Evolutionary conservation across 1,284 basidiomycete genomes (phyloP), one percentile per base, ranked within the genome.

Genomic region (Earliella scabrosa): DNA sequence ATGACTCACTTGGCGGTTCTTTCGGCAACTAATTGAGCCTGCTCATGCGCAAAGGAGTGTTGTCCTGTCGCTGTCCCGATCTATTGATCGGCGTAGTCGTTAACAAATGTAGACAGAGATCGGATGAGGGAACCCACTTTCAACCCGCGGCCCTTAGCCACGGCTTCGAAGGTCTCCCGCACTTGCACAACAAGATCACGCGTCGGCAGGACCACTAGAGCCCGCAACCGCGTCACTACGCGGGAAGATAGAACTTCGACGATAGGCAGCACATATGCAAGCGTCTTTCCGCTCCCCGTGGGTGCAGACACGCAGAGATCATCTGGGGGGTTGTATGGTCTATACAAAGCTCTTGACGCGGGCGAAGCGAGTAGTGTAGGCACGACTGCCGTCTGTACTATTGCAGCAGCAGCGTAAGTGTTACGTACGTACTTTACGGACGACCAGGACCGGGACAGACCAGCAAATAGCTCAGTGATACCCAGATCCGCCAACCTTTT

Each of bases 281-380:
- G 80, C 0, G 97, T 99, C 76, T 99, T 99, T 0, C 97, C 97
- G 64, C 93, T 96, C 29, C 97, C 97, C 0, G 97, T 99, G 0
- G 97, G 97, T 1, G 97, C 97, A 5, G 95, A 97, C n/a, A 97
- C 92, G 66, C 96, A 97, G 9, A 96, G 81, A 72, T 99, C 97
- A 38, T 82, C 81, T 23, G 89, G 88, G 24, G 84, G 81, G 50
- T 83, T 72, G 63, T 86, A 88, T 0, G 92, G 88, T 14, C 84
- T 79, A 66, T 95, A 94, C 3, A 97, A 75, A 0, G 79, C 72
- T 44, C 75, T 72, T 56, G 77, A 69, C 10, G 57, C 66, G 32
- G 56, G 61, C 49, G 79, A 68, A 21, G 72, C 63, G 18, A 95
- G 80, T 3, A 97, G 76, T 63, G 92, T 86, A 0, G 94, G 93